Percentiles rank a stretch among this genome's conserved stretches.
Evolutionary conservation across 371 early-diverging fungal species (phyloP).

Genomic region (Mortierella sp.): DNA sequence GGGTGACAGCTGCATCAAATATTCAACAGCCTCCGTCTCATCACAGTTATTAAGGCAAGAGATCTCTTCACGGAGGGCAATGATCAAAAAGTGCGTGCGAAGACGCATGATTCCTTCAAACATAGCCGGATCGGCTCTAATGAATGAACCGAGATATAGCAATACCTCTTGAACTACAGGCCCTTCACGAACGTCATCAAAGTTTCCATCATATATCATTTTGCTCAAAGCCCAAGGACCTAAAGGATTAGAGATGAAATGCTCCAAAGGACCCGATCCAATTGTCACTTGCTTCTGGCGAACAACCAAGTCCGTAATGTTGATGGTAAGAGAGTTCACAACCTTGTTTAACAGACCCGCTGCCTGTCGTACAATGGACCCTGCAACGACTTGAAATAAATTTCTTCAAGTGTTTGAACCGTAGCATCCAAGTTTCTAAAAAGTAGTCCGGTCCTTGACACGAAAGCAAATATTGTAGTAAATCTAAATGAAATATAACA

Average conservation of each 20-base stretch:
- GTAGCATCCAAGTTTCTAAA: slow-evolving; percentile 68
- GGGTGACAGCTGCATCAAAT: slow-evolving; percentile 84
- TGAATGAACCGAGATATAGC: slow-evolving; percentile 82
- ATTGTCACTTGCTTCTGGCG: slow-evolving; percentile 86
- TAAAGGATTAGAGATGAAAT: slow-evolving; percentile 75
- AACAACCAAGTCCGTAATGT: slow-evolving; percentile 86
- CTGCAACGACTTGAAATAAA: slow-evolving; percentile 82
- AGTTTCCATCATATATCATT: slow-evolving; percentile 69
- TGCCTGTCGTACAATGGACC: slow-evolving; percentile 88
- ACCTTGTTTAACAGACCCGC: slow-evolving; percentile 84
- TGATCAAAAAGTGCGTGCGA: slow-evolving; percentile 85
- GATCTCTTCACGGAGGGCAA: slow-evolving; percentile 89
- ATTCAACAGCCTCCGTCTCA: slow-evolving; percentile 86
- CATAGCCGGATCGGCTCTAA: slow-evolving; percentile 75
- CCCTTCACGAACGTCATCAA: slow-evolving; percentile 86
- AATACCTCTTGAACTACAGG: slow-evolving; percentile 89
- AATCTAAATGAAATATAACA: slow-evolving; percentile 55
- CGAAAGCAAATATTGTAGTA: slow-evolving; percentile 85
- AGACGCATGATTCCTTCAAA: slow-evolving; percentile 89
- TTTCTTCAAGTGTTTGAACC: slow-evolving; percentile 79
- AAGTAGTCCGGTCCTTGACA: slow-evolving; percentile 72
- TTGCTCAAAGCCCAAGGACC: slow-evolving; percentile 74
- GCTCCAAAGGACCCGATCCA: slow-evolving; percentile 79
- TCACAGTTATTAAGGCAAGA: slow-evolving; percentile 77
- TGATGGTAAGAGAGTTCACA: slow-evolving; percentile 82